Evolutionary conservation across 1,284 basidiomycete species (phyloP), one percentile per base, ranked within the genome.

Genomic region (Mycena sp.): DNA sequence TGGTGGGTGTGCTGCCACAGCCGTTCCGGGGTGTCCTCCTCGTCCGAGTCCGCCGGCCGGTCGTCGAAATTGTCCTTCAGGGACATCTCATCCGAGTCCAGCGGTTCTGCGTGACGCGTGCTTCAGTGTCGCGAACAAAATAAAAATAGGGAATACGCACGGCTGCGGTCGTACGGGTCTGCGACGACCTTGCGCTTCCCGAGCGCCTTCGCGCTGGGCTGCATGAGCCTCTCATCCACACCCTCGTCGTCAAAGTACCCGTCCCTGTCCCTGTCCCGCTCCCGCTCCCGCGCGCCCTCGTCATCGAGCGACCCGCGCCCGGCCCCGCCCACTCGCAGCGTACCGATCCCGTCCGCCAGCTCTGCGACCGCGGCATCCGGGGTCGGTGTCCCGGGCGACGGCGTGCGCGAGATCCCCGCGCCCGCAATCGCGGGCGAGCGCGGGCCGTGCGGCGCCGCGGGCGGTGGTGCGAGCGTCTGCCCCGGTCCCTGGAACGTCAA

Each of bases 191-290:
- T 85, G 68, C 89, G 82, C 77, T 94, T 94, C n/a, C 92, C 92
- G 6, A 92, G 82, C 2, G 92, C 91, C 73, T 94, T 94, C 45
- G 83, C 90, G 71, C 91, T 93, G 3, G 89, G 90, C 61, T 81
- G 78, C 9, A 80, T 71, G 11, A 78, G 82, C 30, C 79, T 75
- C 37, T 69, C 66, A 10, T 65, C 43, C 4, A n/a, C n/a, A n/a
- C 76, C 73, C 6, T 78, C 78, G 17, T 81, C 77, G 17, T 77
- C 76, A 2, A 71, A 67, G 4, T 72, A 19, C 41, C 6, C 52
- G 17, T 41, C 67, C n/a, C 28, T n/a, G n/a, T n/a, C n/a, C n/a
- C n/a, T n/a, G n/a, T n/a, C n/a, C n/a, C n/a, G n/a, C n/a, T n/a
- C n/a, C n/a, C n/a, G n/a, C n/a, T n/a, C n/a, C n/a, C 45, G 50